These are phyloP conservation scores for Lecanicillium sp. DNA, from an alignment of 2,329 filamentous ascomycete species.

Conservation along the genomic window DNA sequence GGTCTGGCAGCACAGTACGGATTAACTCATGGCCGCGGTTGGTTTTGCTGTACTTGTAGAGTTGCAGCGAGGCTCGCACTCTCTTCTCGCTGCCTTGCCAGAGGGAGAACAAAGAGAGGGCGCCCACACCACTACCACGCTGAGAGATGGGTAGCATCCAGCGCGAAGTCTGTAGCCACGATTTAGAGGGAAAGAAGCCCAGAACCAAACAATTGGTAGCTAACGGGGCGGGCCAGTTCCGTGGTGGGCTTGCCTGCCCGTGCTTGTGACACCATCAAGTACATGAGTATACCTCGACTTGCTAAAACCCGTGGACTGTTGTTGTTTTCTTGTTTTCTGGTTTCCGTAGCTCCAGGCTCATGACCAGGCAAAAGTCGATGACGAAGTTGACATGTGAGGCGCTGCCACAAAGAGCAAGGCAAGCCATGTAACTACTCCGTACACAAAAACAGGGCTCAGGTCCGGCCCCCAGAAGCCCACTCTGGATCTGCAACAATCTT, in stretches of 20 bases:
- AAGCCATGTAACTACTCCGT: no score
- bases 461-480: background rate
- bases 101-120: background rate
- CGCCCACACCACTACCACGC: background rate
- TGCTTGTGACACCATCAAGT: background rate
- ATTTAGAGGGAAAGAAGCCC: background rate
- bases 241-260: background rate
- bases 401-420: conserved; percentile 7
- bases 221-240: conserved; percentile 6
- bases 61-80: no score
- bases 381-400: conserved; percentile 12
- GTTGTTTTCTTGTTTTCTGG: background rate
- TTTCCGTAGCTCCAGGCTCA: background rate
- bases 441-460: no score
- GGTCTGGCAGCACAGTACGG: no score
- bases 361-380: background rate
- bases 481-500: conserved; percentile 6
- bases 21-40: no score
- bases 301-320: no score
- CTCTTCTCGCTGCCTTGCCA: background rate
- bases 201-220: background rate
- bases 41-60: no score
- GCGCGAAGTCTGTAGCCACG: background rate
- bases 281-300: background rate
- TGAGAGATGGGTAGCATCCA: background rate